Percentiles rank a stretch among this genome's conserved stretches.
These are phyloP conservation scores for Patellaria atrata DNA, from an alignment of 495 filamentous ascomycete species.

Conservation along the genomic window DNA sequence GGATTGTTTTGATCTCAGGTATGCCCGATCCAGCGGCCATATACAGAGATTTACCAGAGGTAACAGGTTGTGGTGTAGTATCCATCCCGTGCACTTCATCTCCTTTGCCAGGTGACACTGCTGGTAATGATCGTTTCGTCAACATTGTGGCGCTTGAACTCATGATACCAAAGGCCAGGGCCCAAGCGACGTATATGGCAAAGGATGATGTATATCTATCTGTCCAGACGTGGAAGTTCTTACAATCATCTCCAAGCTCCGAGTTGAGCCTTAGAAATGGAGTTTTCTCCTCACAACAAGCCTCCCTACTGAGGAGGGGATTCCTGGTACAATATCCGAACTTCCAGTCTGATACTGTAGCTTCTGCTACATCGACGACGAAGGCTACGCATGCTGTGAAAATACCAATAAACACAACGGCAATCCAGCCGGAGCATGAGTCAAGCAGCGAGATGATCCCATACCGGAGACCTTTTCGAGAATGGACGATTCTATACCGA, in stretches of 20 bases:
- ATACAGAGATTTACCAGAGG: slow-evolving; percentile 37
- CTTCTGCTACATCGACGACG: slow-evolving; percentile 38
- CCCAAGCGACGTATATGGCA: slow-evolving; percentile 36
- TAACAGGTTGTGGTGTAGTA: slow-evolving; percentile 6
- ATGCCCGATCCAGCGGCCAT: slow-evolving; percentile 43
- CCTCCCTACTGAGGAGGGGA: slow-evolving; percentile 32
- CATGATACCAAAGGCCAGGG: slow-evolving; percentile 35
- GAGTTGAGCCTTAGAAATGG: slow-evolving; percentile 19
- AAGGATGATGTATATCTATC: slow-evolving; percentile 27
- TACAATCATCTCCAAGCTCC: slow-evolving; percentile 25
- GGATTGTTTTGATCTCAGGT: slow-evolving; percentile 45
- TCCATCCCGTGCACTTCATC: slow-evolving; percentile 17
- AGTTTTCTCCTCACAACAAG: slow-evolving; percentile 30
- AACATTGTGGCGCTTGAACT: slow-evolving; percentile 37
- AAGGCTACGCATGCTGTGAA: slow-evolving; percentile 43
- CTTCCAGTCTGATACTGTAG: slow-evolving; percentile 41
- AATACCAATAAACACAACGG: slow-evolving; percentile 36
- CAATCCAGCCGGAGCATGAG: slow-evolving; percentile 36
- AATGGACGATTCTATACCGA: slow-evolving; percentile 31
- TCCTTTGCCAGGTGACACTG: slow-evolving; percentile 22
- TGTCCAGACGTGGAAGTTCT: slow-evolving; percentile 33
- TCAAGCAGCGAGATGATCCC: slow-evolving; percentile 27
- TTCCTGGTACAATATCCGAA: slow-evolving; percentile 37
- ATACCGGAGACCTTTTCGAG: slow-evolving; percentile 28
- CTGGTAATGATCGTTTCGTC: slow-evolving; percentile 36